These are phyloP conservation scores for Neurospora africana DNA, from an alignment of 495 filamentous ascomycete genomes.

Conservation along the genomic window DNA sequence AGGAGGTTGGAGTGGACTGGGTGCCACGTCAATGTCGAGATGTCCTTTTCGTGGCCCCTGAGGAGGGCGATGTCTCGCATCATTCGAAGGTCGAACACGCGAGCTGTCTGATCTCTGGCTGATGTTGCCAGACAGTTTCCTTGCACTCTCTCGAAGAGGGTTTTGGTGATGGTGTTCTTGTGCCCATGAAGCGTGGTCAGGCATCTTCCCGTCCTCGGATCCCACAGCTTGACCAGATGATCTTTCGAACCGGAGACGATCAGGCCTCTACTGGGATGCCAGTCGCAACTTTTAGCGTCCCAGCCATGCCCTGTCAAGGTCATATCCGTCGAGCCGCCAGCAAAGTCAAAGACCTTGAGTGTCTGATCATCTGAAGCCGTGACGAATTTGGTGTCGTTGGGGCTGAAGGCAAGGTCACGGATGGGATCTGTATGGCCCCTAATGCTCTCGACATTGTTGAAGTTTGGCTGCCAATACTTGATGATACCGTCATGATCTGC, in stretches of 20 bases:
- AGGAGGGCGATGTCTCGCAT: constrained; percentile 94
- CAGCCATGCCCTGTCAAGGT: constrained; percentile 82
- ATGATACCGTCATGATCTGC: constrained; percentile 90
- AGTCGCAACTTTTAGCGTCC: constrained; percentile 93
- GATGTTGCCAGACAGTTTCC: constrained; percentile 82
- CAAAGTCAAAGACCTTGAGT: constrained; percentile 93
- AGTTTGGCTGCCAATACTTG: constrained; percentile 99
- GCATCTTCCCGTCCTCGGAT: constrained; percentile 79
- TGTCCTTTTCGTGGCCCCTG: constrained; percentile 87
- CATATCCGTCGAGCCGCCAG: constrained; percentile 69
- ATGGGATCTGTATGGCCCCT: constrained; percentile 85
- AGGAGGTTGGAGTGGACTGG: constrained; percentile 79
- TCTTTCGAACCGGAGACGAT: constrained; percentile 96
- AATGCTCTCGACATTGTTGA: constrained; percentile 95
- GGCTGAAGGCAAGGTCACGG: constrained; percentile 83
- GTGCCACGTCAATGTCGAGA: constrained; percentile 89
- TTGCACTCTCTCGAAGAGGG: constrained; percentile 71
- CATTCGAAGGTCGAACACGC: constrained; percentile 91
- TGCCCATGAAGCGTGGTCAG: constrained; percentile 94
- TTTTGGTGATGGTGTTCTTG: constrained; percentile 90
- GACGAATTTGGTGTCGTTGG: constrained; percentile 89
- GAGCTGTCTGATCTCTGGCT: constrained; percentile 80
- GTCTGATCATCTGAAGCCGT: constrained; percentile 90
- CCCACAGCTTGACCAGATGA: constrained; percentile 94
- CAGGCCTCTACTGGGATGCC: constrained; percentile 92